A percentile compares a stretch with the other conserved stretches of the same genome.
These are phyloP conservation scores for Exophiala sp. DNA, from an alignment of 2,329 filamentous ascomycete species.

Conservation along the genomic window DNA sequence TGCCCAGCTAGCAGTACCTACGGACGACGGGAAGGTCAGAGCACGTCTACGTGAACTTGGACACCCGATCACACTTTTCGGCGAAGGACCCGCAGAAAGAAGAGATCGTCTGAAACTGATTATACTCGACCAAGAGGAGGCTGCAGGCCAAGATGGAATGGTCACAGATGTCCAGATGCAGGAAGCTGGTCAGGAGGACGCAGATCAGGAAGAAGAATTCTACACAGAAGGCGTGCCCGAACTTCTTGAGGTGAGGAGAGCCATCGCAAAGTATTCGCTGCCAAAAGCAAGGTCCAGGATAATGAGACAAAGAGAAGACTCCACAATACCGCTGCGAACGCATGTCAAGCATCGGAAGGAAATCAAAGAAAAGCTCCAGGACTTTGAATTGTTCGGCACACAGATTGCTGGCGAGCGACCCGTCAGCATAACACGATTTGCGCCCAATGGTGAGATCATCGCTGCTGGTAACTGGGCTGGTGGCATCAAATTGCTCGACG, in stretches of 20 bases:
- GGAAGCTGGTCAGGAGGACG: conserved; percentile 56
- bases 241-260: conserved; percentile 70
- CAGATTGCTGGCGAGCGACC: conserved; percentile 90
- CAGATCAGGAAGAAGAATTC: conserved; percentile 85
- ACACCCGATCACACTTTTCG: conserved; percentile 93
- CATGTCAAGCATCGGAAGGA: conserved; percentile 90
- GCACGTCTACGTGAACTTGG: conserved; percentile 76
- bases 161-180: conserved; percentile 54
- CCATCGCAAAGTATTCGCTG: conserved; percentile 79
- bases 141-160: conserved; percentile 52
- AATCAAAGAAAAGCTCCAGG: conserved; percentile 76
- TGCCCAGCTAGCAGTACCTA: conserved; percentile 85
- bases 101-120: conserved; percentile 82
- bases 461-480: conserved; percentile 94
- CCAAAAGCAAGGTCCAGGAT: conserved; percentile 75
- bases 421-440: conserved; percentile 86
- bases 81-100: conserved; percentile 79
- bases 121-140: conserved; percentile 68
- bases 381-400: conserved; percentile 87
- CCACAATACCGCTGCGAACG: conserved; percentile 77
- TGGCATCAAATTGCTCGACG: conserved; percentile 77
- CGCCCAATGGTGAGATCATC: conserved; percentile 76
- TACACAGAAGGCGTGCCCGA: conserved; percentile 79
- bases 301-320: conserved; percentile 73
- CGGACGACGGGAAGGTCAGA: conserved; percentile 84